Evolutionary conservation across 352 stramenopile genomes (phyloP), one percentile per base, ranked within the genome.

Genomic region (Blastocystis sp.): DNA sequence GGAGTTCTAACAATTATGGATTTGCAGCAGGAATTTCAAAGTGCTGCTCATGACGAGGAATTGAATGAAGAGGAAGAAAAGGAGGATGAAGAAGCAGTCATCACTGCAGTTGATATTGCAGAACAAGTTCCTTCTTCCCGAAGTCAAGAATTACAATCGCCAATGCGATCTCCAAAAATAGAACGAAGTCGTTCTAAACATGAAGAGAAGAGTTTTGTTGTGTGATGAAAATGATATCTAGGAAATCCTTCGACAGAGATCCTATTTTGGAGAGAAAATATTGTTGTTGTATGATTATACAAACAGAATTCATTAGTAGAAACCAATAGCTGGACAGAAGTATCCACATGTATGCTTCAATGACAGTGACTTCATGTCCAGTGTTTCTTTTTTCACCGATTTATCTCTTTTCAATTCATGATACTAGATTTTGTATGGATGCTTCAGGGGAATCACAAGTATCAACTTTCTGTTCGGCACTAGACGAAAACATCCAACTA

Each of bases 21-120:
- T 24, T 51, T 84, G 73, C 73, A 84, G 56, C 73, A 64, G 30
- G 73, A 84, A 42, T 84, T 84, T 30, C 42, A 84, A 51, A 42
- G 27, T 33, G 56, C 53, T 15, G 73, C 48, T 17, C 73, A 68
- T 17, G 73, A 84, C 33, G 73, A 84, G 56, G 73, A 64, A 30
- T 22, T 66, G 53, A 42, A 64, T 3, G 56, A 53, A 5, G 54
- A 84, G 4, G 48, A 68, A 4, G 68, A 56, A 30, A 48, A 77
- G 64, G 70, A 81, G 48, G 53, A 81, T 7, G 57, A 64, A 27
- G 57, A 35, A 15, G 70, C 70, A 0, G 48, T 84, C 0, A 84
- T 84, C 6, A 66, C 48, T 15, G 24, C 24, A n/a, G 1, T 27
- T 56, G 66, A 78, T 24, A 9, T 24, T 70, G 13, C 60, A n/a